Conservation (phyloP, 768 basidiomycete species). For the Hypsizygus marmoreus region DNA sequence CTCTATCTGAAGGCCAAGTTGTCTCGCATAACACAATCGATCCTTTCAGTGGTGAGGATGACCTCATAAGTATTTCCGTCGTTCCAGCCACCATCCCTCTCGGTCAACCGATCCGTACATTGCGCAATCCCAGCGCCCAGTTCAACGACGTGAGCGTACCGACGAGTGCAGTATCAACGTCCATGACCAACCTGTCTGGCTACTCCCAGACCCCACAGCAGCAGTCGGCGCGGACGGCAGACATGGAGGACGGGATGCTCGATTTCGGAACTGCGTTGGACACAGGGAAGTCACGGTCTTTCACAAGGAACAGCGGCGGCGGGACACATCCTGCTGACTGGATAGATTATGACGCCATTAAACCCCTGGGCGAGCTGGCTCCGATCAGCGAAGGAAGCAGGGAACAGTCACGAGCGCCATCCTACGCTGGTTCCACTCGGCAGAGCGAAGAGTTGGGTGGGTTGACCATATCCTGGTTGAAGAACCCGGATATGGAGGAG, state of each 20-base stretch:
- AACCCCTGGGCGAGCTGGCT: slow-evolving; percentile 6
- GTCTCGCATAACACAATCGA: not conserved
- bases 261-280: slow-evolving; percentile 5
- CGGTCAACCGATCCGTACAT: not conserved
- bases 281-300: not conserved
- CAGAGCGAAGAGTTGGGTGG: slow-evolving; percentile 13
- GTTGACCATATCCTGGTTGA: slow-evolving; percentile 19
- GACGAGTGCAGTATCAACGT: slow-evolving; percentile 3
- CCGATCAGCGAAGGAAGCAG: slow-evolving; percentile 9
- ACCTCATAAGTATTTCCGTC: not conserved
- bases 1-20: not conserved
- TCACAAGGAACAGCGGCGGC: slow-evolving; percentile 1
- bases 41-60: not conserved
- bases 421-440: not conserved
- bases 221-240: slow-evolving; percentile 1
- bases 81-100: not conserved
- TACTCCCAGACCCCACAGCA: slow-evolving; percentile 8
- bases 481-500: slow-evolving; percentile 20
- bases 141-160: not conserved
- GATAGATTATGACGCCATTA: slow-evolving; percentile 17
- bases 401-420: not conserved
- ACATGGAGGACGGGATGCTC: slow-evolving; percentile 6
- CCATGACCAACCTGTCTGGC: slow-evolving; percentile 6
- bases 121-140: not conserved
- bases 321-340: slow-evolving; percentile 10